A percentile compares a stretch with the other conserved stretches of the same genome.
Evolutionary conservation across 208 protist species (phyloP).

Genomic region (Acanthamoeba polyphaga): DNA sequence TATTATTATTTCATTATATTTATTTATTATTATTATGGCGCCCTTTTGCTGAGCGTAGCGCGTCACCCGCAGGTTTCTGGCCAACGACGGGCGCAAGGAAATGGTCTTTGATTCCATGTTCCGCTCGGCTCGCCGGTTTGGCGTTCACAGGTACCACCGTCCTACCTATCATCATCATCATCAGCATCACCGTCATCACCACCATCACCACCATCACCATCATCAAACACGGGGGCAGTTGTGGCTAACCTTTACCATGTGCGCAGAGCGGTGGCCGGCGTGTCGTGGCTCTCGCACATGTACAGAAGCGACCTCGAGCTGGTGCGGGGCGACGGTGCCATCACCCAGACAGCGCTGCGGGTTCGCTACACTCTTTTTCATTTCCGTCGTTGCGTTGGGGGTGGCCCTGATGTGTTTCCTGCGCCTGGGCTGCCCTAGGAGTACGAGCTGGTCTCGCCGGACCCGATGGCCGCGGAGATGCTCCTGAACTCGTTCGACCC

Average conservation of each 20-base stretch:
- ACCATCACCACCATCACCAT: no score
- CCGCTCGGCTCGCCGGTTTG: neutral
- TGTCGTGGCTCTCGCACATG: conserved; percentile 12
- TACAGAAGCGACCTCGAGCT: conserved; percentile 50
- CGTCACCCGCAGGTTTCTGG: neutral
- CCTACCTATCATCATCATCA: neutral
- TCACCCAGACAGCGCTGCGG: neutral
- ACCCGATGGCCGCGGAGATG: conserved; percentile 31
- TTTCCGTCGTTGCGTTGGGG: no score
- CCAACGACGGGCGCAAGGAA: conserved; percentile 22
- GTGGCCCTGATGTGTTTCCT: no score
- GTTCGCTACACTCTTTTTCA: no score
- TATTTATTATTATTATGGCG: no score
- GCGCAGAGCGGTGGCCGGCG: neutral
- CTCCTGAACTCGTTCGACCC: conserved; percentile 27
- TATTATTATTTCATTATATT: no score
- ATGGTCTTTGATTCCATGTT: conserved; percentile 18
- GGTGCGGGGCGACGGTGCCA: neutral
- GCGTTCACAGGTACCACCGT: neutral
- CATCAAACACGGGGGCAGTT: no score
- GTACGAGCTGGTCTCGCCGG: conserved; percentile 24
- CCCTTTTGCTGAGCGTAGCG: no score
- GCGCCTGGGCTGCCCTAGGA: no score
- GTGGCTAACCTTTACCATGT: no score
- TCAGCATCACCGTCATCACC: no score